Percentiles rank a stretch among this genome's conserved stretches.
phyloP scores from a whole-genome alignment of 1,139 yeast genomes.

The Wickerhamomyces sp. region DNA sequence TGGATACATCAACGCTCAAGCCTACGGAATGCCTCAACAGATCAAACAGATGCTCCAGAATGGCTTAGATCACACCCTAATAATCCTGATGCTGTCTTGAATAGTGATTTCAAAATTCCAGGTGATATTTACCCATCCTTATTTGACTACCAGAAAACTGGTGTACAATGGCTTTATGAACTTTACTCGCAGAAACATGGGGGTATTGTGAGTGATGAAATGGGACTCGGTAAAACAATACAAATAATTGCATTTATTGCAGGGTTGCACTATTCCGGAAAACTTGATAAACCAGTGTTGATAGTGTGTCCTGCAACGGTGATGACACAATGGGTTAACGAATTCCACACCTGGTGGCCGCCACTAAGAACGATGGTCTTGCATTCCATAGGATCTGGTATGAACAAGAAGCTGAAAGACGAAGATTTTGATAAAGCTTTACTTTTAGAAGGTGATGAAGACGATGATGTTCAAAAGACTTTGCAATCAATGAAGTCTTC shows the following conservation, averaged over 20 bases:
- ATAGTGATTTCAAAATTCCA: constrained; percentile 68
- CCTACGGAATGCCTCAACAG: no score
- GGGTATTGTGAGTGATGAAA: constrained; percentile 95
- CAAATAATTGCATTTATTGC: constrained; percentile 90
- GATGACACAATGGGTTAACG: constrained; percentile 92
- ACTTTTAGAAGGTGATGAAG: constrained; percentile 42
- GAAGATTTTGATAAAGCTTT: constrained; percentile 47
- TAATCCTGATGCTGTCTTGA: constrained; percentile 68
- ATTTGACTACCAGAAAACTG: constrained; percentile 91
- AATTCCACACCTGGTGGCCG: constrained; percentile 98
- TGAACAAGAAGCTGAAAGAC: constrained; percentile 45
- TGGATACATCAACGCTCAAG: constrained; percentile 55
- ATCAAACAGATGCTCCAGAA: no score
- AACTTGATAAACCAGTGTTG: constrained; percentile 70
- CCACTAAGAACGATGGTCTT: constrained; percentile 80
- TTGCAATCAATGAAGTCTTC: constrained; percentile 24
- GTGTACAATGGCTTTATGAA: constrained; percentile 81
- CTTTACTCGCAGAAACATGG: constrained; percentile 83
- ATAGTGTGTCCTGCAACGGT: constrained; percentile 97
- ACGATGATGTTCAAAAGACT: constrained; percentile 28
- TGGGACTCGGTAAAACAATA: constrained; percentile 96
- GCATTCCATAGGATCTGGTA: constrained; percentile 91
- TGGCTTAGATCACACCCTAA: constrained; percentile 78
- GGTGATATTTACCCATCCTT: constrained; percentile 87
- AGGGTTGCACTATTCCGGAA: constrained; percentile 78